phyloP scores from a whole-genome alignment of 2,329 filamentous ascomycete genomes.

The Tolypocladium tundrense region DNA sequence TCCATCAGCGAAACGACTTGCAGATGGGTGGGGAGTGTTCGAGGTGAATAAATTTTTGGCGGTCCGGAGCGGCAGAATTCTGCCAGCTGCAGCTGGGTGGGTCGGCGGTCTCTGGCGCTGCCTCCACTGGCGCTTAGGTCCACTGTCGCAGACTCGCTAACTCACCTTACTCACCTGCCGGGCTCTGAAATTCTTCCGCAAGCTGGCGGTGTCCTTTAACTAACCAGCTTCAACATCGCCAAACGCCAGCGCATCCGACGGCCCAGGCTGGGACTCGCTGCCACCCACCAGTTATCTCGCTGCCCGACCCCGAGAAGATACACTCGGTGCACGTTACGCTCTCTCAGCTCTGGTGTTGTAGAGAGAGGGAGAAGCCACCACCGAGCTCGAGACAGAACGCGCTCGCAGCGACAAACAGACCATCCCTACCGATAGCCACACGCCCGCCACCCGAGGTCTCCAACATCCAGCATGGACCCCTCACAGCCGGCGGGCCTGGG shows the following conservation, averaged over 20 bases:
- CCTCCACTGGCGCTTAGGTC: background rate
- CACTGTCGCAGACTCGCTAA: background rate
- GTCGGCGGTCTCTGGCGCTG: background rate
- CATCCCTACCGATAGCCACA: background rate
- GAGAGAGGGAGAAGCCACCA: background rate
- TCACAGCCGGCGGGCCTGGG: slow-evolving; percentile 41
- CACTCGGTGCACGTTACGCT: background rate
- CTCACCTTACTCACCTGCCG: background rate
- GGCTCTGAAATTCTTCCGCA: background rate
- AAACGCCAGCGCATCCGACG: background rate
- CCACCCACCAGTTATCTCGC: background rate
- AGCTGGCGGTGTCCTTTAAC: no score
- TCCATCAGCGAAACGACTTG: slow-evolving; percentile 7
- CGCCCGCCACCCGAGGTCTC: background rate
- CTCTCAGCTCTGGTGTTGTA: background rate
- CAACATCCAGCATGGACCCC: slow-evolving; percentile 34
- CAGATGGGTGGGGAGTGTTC: slow-evolving; percentile 5
- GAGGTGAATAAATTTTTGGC: slow-evolving; percentile 31
- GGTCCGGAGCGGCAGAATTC: slow-evolving; percentile 33
- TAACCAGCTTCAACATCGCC: background rate
- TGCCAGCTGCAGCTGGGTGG: background rate
- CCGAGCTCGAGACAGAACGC: background rate
- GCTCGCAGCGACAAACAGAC: background rate
- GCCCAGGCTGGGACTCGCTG: background rate
- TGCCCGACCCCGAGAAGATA: background rate